These are phyloP conservation scores for Eucalyptus cladocalyx DNA, from an alignment of 345 rosid genomes.

Conservation along the genomic window DNA sequence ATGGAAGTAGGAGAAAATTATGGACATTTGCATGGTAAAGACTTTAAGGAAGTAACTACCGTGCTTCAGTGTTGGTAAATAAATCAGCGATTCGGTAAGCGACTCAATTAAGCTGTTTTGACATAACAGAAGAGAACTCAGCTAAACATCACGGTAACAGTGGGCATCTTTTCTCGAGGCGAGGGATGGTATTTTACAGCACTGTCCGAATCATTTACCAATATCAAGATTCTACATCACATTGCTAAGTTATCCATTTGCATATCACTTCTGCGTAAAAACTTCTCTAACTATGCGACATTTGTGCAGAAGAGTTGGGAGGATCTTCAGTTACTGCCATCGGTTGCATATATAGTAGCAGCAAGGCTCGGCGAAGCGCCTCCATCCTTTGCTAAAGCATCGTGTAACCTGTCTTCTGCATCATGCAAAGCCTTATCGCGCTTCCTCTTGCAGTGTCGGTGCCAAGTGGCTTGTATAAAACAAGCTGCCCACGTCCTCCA, in stretches of 20 bases:
- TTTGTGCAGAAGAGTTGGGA: neutral
- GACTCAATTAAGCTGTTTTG: neutral
- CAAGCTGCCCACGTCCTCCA: constrained; percentile 83
- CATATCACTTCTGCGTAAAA: neutral
- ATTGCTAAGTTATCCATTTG: neutral
- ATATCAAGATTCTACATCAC: neutral
- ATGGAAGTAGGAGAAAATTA: neutral
- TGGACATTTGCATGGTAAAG: neutral
- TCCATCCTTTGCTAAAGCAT: constrained; percentile 11
- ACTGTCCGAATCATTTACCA: neutral
- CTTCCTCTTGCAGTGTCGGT: constrained; percentile 38
- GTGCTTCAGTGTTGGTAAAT: neutral
- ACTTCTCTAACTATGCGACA: neutral
- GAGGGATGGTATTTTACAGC: neutral
- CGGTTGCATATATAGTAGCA: constrained; percentile 37
- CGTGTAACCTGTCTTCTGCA: constrained; percentile 42
- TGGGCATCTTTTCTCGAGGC: neutral
- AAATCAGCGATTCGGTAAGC: neutral
- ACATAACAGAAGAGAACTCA: neutral
- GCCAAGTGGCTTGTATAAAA: constrained; percentile 78
- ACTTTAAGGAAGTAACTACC: neutral
- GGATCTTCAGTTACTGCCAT: neutral
- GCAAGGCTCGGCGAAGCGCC: constrained; percentile 21
- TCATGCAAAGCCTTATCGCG: constrained; percentile 16
- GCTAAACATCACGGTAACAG: neutral